Evolutionary conservation across 2,329 filamentous ascomycete genomes (phyloP).

Genomic region (Colletotrichum incanum): DNA sequence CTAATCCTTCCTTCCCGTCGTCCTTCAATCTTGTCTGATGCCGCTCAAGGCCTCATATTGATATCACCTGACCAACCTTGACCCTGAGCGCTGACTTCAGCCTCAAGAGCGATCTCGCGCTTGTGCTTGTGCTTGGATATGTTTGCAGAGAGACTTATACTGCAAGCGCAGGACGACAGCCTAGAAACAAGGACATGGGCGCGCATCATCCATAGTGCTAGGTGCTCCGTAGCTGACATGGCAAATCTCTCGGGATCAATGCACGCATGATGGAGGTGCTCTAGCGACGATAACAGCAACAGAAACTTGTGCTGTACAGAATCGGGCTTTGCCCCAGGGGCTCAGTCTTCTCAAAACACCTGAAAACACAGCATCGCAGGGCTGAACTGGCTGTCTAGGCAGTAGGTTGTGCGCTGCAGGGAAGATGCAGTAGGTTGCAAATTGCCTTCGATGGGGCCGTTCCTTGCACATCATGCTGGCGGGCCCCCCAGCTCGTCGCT

Average conservation of each 20-base stretch:
- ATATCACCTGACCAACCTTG: slow-evolving; percentile 29
- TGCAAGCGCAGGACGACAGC: not conserved
- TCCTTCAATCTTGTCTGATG: slow-evolving; percentile 33
- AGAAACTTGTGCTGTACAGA: slow-evolving; percentile 6
- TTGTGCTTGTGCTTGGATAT: slow-evolving; percentile 4
- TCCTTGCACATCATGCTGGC: slow-evolving; percentile 35
- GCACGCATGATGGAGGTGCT: slow-evolving; percentile 10
- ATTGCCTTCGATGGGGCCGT: slow-evolving; percentile 20
- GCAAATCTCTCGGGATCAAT: slow-evolving; percentile 28
- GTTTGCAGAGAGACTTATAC: not conserved
- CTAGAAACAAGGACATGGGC: slow-evolving; percentile 8
- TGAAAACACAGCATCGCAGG: slow-evolving; percentile 25
- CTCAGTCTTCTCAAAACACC: not conserved
- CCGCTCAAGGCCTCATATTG: slow-evolving; percentile 1
- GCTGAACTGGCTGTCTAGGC: slow-evolving; percentile 26
- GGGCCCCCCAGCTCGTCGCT: slow-evolving; percentile 14
- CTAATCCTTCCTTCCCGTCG: not conserved
- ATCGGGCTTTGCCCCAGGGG: slow-evolving; percentile 3
- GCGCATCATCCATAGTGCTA: slow-evolving; percentile 24
- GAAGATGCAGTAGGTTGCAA: slow-evolving; percentile 13
- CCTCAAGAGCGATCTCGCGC: not conserved
- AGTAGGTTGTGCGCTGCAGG: slow-evolving; percentile 25
- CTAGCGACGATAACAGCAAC: slow-evolving; percentile 6
- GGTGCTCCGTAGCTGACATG: slow-evolving; percentile 3
- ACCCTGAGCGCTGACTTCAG: slow-evolving; percentile 11